A percentile compares a stretch with the other conserved stretches of the same genome.
Conservation (phyloP, 2,329 filamentous ascomycete genomes). For the Erysiphe pulchra region DNA sequence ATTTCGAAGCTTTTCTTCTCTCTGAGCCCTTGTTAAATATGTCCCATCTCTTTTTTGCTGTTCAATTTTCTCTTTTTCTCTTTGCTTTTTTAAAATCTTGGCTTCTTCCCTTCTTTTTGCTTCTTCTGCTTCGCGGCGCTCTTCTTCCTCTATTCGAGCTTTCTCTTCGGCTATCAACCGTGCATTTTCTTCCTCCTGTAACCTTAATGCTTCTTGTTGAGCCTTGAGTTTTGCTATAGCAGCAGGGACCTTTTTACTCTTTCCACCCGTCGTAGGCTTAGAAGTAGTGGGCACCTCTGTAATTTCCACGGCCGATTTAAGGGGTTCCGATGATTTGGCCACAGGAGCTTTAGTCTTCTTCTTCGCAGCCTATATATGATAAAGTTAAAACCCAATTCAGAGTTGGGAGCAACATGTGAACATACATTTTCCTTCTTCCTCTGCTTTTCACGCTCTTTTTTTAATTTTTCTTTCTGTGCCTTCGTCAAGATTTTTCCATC, state of each 20-base stretch:
- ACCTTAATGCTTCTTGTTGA: slow-evolving; percentile 55
- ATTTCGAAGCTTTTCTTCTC: slow-evolving; percentile 54
- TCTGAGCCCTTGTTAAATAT: slow-evolving; percentile 66
- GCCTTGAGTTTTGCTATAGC: slow-evolving; percentile 50
- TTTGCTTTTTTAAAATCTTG: slow-evolving; percentile 57
- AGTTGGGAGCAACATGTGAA: slow-evolving; percentile 1
- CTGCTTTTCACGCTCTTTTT: slow-evolving; percentile 96
- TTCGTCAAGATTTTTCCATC: slow-evolving; percentile 64
- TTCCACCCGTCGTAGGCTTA: slow-evolving; percentile 27
- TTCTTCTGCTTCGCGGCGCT: slow-evolving; percentile 40
- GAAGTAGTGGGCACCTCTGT: slow-evolving; percentile 18
- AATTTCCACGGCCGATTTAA: slow-evolving; percentile 20
- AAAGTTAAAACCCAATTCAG: not conserved
- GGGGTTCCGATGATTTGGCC: slow-evolving; percentile 26
- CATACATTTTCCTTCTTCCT: slow-evolving; percentile 88
- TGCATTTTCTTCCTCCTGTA: slow-evolving; percentile 36
- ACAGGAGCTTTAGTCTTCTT: slow-evolving; percentile 30
- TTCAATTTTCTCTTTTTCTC: slow-evolving; percentile 65
- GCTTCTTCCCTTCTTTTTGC: slow-evolving; percentile 43
- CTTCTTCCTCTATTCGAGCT: slow-evolving; percentile 37
- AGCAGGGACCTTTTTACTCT: slow-evolving; percentile 74
- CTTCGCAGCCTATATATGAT: slow-evolving; percentile 40
- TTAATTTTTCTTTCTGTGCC: slow-evolving; percentile 94
- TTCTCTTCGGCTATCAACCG: slow-evolving; percentile 34
- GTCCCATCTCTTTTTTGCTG: slow-evolving; percentile 74